Base-by-base conservation (phyloP, 768 basidiomycete species). In the Leccinellum luteum region DNA sequence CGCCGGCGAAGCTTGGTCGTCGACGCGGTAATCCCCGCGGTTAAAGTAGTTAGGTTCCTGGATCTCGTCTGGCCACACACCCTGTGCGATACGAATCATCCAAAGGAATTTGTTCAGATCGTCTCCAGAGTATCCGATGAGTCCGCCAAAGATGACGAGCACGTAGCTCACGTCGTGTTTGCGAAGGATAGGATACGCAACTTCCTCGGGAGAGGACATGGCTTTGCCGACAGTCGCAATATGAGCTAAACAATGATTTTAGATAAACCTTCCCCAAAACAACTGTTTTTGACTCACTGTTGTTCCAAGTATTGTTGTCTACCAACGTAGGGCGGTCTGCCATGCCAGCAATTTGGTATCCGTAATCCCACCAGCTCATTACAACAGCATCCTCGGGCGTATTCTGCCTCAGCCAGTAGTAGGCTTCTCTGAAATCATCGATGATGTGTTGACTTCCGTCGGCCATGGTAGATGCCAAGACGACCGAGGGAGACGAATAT, bases 341-440 rank as follows among this genome's bases (percentile, higher is more conserved):
- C 92, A 98, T 97, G 41, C 97, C 97, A 41, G 97, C 97, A 68
- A 98, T 98, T 74, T 98, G 96, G 71, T 99, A 98, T 28, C 96
- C 97, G 64, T 98, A 99, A 76, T 98, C 97, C 97, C 97, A 98
- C 97, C 97, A 99, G 59, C 90, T 92, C 94, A 96, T 95, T 25
- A 98, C 87, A 31, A 98, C 95, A 6, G 94, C 86, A 59, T 92
- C 87, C 72, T 94, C 79, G 6, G 89, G 81, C 3, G 97, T 99
- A 76, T 98, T 99, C 76, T 95, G 90, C 52, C 97, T 81, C 49
- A 99, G 74, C 97, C 97, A 99, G 69, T 98, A 98, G 73, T 99
- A 98, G 13, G 97, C 97, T 77, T 98, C 97, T 57, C 97, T 83
- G 86, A 98, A 99, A 73, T 99, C 97, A 68, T 99, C 97, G 66